phyloP scores from a whole-genome alignment of 2,329 filamentous ascomycete species.

The Paracoccidioides lutzii region DNA sequence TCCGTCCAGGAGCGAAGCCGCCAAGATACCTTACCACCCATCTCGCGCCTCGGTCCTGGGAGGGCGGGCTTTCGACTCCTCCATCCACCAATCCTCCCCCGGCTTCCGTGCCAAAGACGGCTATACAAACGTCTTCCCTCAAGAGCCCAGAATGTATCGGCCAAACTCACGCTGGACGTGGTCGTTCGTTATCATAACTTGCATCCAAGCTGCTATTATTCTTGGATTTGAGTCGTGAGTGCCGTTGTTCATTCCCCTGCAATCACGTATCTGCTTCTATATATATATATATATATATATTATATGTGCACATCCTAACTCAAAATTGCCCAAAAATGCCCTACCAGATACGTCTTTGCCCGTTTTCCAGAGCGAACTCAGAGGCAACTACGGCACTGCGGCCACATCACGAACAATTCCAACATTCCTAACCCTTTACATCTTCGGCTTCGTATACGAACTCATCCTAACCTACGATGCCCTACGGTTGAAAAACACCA shows the following conservation, averaged over 20 bases:
- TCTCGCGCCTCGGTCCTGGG: conserved; percentile 47
- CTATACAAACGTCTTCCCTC: conserved; percentile 27
- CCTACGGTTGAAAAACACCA: conserved; percentile 88
- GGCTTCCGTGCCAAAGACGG: conserved; percentile 42
- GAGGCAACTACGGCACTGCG: conserved; percentile 29
- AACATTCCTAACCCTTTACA: conserved; percentile 90
- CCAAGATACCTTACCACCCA: conserved; percentile 45
- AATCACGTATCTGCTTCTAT: background rate
- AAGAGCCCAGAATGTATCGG: conserved; percentile 50
- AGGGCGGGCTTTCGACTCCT: conserved; percentile 40
- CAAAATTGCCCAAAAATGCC: conserved; percentile 2
- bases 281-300: background rate
- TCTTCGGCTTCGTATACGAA: conserved; percentile 92
- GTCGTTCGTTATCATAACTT: conserved; percentile 61
- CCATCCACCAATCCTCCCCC: conserved; percentile 35
- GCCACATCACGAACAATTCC: conserved; percentile 56
- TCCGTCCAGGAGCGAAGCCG: conserved; percentile 29
- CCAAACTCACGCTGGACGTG: conserved; percentile 81
- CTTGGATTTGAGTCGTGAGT: conserved; percentile 77
- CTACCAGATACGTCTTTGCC: conserved; percentile 87
- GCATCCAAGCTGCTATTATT: conserved; percentile 65
- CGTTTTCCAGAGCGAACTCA: conserved; percentile 60
- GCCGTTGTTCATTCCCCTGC: too few relatives aligned
- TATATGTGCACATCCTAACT: conserved; percentile 1
- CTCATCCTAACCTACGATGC: conserved; percentile 86